Base-by-base conservation (phyloP, 805 yeast genomes). In the Hemisphaericaspora nanyangensis region DNA sequence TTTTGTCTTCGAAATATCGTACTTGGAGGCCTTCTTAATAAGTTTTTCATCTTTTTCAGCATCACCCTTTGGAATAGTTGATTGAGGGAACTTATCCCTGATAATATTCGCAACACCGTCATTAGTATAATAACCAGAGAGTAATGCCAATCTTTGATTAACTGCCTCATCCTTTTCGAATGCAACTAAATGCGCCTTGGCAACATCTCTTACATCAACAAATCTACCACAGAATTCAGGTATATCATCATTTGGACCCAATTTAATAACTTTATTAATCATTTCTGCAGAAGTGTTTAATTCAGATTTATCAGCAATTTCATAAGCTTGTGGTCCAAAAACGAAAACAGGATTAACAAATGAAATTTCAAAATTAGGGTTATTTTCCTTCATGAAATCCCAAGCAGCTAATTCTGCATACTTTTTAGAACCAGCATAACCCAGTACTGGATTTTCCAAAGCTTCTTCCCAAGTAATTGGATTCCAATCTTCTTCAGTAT, bases 171-270 rank as follows among this genome's bases (percentile, higher is more conserved):
- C 60, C 42, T 58, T 62, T 49, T 70, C 73, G 40, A 76, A 63
- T 4, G 82, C 80, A 15, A 53, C 47, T 12, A 77, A 48, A 51
- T 82, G 87, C 6, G 82, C 78, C 38, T 52, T 53, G 5, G 85
- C 83, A 31, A 76, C 82, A 51, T 82, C 86, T 51, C 84, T 68
- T 5, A 80, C 85, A 54, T 80, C 84, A 27, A 75, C 64, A 34
- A 52, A 66, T 12, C 47, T 51, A 30, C 49, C 53, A 6, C 15
- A 17, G 7, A 7, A 18, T 3, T 8, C 22, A 2, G 55, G 47
- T 41, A 56, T 31, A 38, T 56, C 59, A 43, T 58, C 51, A 43
- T 29, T 34, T 49, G 64, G 50, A 32, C 44, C 49, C 43, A 61
- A 45, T 33, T 63, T 62, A 26, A 64, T 60, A 33, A 68, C 54